Evolutionary conservation across 805 yeast species (phyloP).

Genomic region (Yarrowia divulgata): DNA sequence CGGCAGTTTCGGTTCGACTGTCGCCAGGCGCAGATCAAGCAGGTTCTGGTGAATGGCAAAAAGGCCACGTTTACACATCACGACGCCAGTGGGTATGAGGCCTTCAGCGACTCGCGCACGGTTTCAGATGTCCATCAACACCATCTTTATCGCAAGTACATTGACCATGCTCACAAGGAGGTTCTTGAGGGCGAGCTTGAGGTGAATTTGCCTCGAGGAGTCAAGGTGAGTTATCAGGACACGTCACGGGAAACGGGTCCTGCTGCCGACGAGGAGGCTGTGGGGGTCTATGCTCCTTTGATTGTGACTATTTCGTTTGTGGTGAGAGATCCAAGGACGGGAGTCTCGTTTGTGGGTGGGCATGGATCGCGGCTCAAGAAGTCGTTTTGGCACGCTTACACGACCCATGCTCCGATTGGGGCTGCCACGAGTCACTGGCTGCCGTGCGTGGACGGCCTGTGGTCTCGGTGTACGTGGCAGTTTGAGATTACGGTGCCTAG

Average conservation of each 20-base stretch:
- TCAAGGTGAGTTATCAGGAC: constrained; percentile 65
- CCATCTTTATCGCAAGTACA: constrained; percentile 62
- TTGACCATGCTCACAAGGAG: constrained; percentile 61
- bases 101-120: constrained; percentile 44
- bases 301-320: constrained; percentile 72
- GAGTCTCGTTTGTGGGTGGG: constrained; percentile 77
- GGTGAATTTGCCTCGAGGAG: constrained; percentile 68
- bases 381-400: constrained; percentile 81
- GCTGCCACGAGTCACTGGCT: constrained; percentile 95
- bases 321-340: constrained; percentile 70
- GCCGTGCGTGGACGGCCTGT: constrained; percentile 89
- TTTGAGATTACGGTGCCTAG: constrained; percentile 84
- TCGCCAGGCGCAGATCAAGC: constrained; percentile 64
- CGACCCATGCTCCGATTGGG: constrained; percentile 78
- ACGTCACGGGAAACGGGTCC: constrained; percentile 39
- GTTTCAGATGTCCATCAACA: constrained; percentile 58
- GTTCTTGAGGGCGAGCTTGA: constrained; percentile 68
- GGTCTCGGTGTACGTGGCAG: constrained; percentile 93
- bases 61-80: constrained; percentile 62
- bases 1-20: constrained; percentile 76
- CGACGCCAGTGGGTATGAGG: constrained; percentile 58
- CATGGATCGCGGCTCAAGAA: constrained; percentile 54
- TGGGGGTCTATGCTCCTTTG: constrained; percentile 71
- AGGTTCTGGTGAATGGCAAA: constrained; percentile 69
- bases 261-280: constrained; percentile 43